Base-by-base conservation (phyloP, 768 basidiomycete species). In the Mycena epipterygia region DNA sequence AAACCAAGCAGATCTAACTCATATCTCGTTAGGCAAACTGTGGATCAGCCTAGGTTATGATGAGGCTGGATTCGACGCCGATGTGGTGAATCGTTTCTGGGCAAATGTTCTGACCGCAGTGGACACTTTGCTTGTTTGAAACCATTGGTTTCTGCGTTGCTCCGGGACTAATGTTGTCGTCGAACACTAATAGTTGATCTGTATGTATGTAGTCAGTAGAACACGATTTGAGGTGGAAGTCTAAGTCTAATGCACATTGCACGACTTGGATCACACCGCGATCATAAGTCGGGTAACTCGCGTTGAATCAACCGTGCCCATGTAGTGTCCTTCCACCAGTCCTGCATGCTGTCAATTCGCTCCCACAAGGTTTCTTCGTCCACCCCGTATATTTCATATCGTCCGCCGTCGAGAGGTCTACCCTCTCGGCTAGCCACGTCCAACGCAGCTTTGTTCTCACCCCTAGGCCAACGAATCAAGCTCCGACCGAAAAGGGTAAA, bases 241-340 rank as follows among this genome's bases (percentile, higher is more conserved):
- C n/a, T 35, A 33, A 33, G 37, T 55, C n/a, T 41, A 46, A 37
- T 13, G 46, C 8, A 27, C 56, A 33, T n/a, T n/a, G n/a, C 11
- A 57, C 23, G 35, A 46, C 33, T 56, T 3, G 30, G 27, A 32
- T 41, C 46, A 29, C 19, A 66, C 56, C 42, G 19, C 35, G 35
- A 23, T 75, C 81, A 88, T 65, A 86, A 67, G 81, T 96, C 95
- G n/a, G 95, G 95, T 63, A 96, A 80, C 80, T 97, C 95, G 77
- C 95, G 85, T 72, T 91, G 90, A 75, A 95, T 89, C 63, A 97
- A 81, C 68, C 95, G 84, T 42, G 85, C 89, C 95, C 95, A 97
- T 57, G 95, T 97, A 70, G 90, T 93, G 76, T 96, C 94, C 77
- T 90, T 95, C 95, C 96, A 97, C 95, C 94, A 95, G 44, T 95